A percentile compares a stretch with the other conserved stretches of the same genome.
These are phyloP conservation scores for Haplosporangium sp. DNA, from an alignment of 371 early-diverging fungal species.

Conservation along the genomic window DNA sequence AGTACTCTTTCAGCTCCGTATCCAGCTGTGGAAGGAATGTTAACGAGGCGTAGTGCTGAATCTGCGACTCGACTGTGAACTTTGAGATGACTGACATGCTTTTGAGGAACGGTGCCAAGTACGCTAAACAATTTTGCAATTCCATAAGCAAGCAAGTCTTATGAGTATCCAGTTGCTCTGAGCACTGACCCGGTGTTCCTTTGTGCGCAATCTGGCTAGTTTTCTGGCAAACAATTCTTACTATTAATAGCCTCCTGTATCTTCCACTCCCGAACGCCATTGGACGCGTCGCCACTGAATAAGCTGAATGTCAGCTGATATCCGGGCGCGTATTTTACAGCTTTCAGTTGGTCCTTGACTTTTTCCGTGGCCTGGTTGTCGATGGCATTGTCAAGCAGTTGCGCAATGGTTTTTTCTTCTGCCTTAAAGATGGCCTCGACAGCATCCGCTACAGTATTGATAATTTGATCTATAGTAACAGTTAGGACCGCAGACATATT, in stretches of 20 bases:
- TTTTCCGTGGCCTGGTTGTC: conserved; percentile 7
- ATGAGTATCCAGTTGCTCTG: conserved; percentile 38
- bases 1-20: conserved; percentile 56
- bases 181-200: not conserved
- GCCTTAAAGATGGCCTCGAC: conserved; percentile 56
- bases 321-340: conserved; percentile 77
- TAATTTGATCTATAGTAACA: conserved; percentile 24
- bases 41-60: conserved; percentile 81
- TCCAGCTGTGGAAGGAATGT: conserved; percentile 69
- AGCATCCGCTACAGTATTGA: conserved; percentile 23
- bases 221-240: conserved; percentile 25
- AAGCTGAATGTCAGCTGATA: conserved; percentile 85
- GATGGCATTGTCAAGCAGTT: conserved; percentile 30
- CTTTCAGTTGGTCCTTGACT: conserved; percentile 72
- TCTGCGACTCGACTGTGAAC: conserved; percentile 56
- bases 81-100: conserved; percentile 48
- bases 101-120: conserved; percentile 49
- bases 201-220: no score
- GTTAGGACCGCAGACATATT: no score
- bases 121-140: conserved; percentile 11
- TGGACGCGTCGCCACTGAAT: conserved; percentile 79
- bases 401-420: conserved; percentile 50
- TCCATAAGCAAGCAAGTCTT: no score
- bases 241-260: conserved; percentile 73
- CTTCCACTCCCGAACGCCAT: conserved; percentile 76